Evolutionary conservation across 495 filamentous ascomycete genomes (phyloP).

Genomic region (Tuber aestivum): DNA sequence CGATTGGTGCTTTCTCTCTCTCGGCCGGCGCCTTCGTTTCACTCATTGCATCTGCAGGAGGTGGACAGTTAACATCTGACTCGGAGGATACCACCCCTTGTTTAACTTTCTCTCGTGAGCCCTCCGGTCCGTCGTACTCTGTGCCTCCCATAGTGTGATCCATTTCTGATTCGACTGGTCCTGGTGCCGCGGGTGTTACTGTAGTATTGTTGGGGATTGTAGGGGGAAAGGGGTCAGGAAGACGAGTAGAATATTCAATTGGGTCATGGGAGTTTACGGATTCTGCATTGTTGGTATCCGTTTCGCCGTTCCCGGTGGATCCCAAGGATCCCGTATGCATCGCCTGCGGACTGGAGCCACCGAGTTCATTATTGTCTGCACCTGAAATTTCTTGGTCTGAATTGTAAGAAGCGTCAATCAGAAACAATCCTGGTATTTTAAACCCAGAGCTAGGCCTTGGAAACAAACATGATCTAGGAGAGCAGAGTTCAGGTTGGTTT

Average conservation of each 20-base stretch:
- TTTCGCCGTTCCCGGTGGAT: not conserved
- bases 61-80: not conserved
- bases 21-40: not conserved
- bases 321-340: not conserved
- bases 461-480: slow-evolving; percentile 7
- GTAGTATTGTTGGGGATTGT: not conserved
- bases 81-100: not conserved
- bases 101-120: not conserved
- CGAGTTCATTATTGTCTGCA: not conserved
- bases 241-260: not conserved
- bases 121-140: not conserved
- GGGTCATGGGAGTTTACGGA: not conserved
- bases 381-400: not conserved
- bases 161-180: not conserved
- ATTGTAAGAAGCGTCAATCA: slow-evolving; percentile 1
- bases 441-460: not conserved
- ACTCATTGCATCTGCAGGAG: not conserved
- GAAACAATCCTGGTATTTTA: slow-evolving; percentile 1
- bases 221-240: not conserved
- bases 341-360: not conserved
- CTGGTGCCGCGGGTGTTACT: not conserved
- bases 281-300: not conserved
- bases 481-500: slow-evolving; percentile 1
- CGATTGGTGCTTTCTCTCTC: slow-evolving; percentile 10
- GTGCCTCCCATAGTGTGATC: not conserved